Evolutionary conservation across 2,329 filamentous ascomycete genomes (phyloP).

Genomic region (Xylaria sp.): DNA sequence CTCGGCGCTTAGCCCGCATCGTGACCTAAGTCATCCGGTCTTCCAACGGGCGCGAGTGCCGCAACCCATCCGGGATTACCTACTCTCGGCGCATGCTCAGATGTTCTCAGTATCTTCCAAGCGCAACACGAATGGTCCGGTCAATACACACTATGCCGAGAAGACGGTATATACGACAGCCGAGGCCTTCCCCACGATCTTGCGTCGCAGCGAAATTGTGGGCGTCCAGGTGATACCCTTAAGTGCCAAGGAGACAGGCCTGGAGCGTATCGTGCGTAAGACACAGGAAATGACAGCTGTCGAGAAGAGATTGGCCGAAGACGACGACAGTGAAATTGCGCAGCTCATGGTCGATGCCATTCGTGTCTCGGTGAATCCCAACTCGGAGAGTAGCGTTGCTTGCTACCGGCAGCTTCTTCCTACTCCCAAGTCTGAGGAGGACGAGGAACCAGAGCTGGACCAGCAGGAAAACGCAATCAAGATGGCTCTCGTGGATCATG

Average conservation of each 20-base stretch:
- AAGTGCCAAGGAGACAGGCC: conserved; percentile 78
- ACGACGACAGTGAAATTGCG: conserved; percentile 71
- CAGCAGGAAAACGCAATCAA: conserved; percentile 77
- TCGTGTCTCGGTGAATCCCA: conserved; percentile 73
- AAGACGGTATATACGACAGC: conserved; percentile 83
- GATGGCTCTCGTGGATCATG: conserved; percentile 86
- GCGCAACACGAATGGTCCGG: conserved; percentile 68
- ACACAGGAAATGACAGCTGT: conserved; percentile 80
- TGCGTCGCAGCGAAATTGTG: conserved; percentile 84
- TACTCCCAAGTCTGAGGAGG: conserved; percentile 48
- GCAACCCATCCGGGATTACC: conserved; percentile 81
- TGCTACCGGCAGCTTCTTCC: conserved; percentile 77
- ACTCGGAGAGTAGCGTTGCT: conserved; percentile 75
- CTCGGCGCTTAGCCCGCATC: conserved; percentile 77
- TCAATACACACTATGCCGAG: conserved; percentile 75
- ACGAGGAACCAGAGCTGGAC: conserved; percentile 52
- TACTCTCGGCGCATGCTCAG: conserved; percentile 76
- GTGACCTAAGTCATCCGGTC: conserved; percentile 79
- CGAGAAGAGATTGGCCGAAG: conserved; percentile 73
- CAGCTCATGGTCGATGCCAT: conserved; percentile 75
- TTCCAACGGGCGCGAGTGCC: conserved; percentile 87
- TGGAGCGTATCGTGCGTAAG: conserved; percentile 89
- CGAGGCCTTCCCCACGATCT: conserved; percentile 87
- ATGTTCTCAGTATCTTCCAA: conserved; percentile 77
- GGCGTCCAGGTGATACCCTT: conserved; percentile 67